Conservation (phyloP, 108 stramenopile genomes). For the Skeletonema costatum region DNA sequence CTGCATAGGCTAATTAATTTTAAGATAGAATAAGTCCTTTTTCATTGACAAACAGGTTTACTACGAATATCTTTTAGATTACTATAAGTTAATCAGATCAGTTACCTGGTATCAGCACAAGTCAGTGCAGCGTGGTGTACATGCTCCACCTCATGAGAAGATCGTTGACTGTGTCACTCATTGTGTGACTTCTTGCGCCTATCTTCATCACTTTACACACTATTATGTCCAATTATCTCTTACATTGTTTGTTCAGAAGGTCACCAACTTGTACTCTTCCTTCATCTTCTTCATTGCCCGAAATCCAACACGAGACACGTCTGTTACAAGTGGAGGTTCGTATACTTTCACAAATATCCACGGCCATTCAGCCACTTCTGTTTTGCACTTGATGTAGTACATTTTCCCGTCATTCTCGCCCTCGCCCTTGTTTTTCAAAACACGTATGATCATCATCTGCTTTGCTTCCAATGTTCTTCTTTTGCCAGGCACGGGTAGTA, state of each 20-base stretch:
- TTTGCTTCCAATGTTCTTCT: background rate
- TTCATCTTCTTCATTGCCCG: slow-evolving; percentile 15
- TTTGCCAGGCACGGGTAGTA: background rate
- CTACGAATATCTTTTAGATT: too few relatives aligned
- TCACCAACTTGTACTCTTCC: slow-evolving; percentile 18
- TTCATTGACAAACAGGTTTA: too few relatives aligned
- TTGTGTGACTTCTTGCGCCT: too few relatives aligned
- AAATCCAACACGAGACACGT: background rate
- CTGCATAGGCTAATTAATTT: too few relatives aligned
- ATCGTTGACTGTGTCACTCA: too few relatives aligned
- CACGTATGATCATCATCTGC: slow-evolving; percentile 16
- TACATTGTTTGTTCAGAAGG: background rate
- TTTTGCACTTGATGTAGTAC: slow-evolving; percentile 19
- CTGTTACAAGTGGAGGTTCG: slow-evolving; percentile 5
- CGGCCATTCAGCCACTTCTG: slow-evolving; percentile 1
- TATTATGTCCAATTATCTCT: too few relatives aligned
- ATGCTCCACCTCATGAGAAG: too few relatives aligned
- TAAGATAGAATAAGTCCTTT: too few relatives aligned
- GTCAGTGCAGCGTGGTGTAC: too few relatives aligned
- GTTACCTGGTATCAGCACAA: too few relatives aligned
- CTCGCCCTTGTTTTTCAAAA: background rate
- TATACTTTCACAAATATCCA: slow-evolving; percentile 14
- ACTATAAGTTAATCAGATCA: too few relatives aligned
- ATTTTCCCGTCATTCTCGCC: slow-evolving; percentile 8
- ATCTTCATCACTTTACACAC: too few relatives aligned